Base-by-base conservation (phyloP, 2,329 filamentous ascomycete species). In the Chalaropsis thielavioides region DNA sequence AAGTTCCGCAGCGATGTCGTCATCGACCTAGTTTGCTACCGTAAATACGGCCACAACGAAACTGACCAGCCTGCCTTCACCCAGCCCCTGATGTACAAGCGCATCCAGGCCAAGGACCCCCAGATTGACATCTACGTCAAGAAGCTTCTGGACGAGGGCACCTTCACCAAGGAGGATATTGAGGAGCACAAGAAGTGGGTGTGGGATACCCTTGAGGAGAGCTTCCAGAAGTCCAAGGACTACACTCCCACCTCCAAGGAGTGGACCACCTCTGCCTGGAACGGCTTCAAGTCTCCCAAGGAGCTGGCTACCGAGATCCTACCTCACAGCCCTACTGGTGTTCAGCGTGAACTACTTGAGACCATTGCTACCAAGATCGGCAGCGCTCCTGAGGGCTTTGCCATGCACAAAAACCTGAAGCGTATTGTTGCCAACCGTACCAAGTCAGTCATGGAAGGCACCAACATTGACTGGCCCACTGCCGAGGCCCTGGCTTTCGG, bases 151-250 rank as follows among this genome's bases (percentile, higher is more conserved):
- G 81, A 90, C 68, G 92, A 96, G 73, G 90, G 92, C 71, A 95
- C 89, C 64, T 99, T 99, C 79, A 96, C 90, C 70, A 92, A 96
- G 79, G 92, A 94, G 72, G 94, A 99, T 74, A 88, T 99, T 67
- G 92, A 99, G 67, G 94, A 99, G 81, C 94, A 99, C 82, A 96
- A 95, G 83, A 89, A 95, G 76, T 99, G 94, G 94, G 94, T 97
- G 67, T 99, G 92, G 94, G 89, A 89, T 68, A 97, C 97, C 92
- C 82, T 99, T 66, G 92, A 96, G 73, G 92, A 97, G 76, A 96
- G 91, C 78, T 99, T 97, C 76, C 83, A 90, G 72, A 91, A 92
- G 77, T 96, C 92, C 77, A 97, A 95, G 78, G 92, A 99, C 72
- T 99, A 99, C 78, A 88, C 92, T 76, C 90, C 94, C 58, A 95